Base-by-base conservation (phyloP, 805 yeast genomes). In the Metschnikowia borealis region DNA sequence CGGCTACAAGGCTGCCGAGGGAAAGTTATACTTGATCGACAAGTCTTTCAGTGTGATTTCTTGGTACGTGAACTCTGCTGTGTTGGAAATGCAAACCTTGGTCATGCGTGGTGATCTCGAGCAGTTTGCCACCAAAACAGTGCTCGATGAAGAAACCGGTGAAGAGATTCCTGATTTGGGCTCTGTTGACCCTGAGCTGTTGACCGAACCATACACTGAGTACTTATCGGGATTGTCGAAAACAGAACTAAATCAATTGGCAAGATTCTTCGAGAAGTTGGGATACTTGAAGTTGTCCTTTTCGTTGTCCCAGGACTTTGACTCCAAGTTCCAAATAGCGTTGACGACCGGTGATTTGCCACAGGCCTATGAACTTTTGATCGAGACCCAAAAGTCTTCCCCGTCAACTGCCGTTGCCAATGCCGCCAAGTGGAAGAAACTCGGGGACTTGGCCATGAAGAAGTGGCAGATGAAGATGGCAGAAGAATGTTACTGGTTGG, bases 71-170 rank as follows among this genome's bases (percentile, higher is more conserved):
- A 88, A 96, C 34, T 71, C 92, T 34, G 81, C 90, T 8, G 96
- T 94, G 3, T 78, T 94, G 57, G 98, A 92, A 73, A 91, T 90
- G 73, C 98, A 94, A 75, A 94, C 99, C 0, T 82, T 91, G 50
- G 96, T 92, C 3, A 78, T 92, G 69, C 85, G 99, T 66, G 97
- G 97, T 46, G 98, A 95, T 64, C 71, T 91, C 59, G 96, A 90
- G 56, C 86, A 83, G 57, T 71, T 67, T 54, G 73, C 74, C 15
- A 57, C 66, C 8, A 56, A 60, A 39, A 58, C 56, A 6, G 46
- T 63, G 15, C 32, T 51, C 14, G 75, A 72, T 48, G 74, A 68
- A 47, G 75, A 69, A 51, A 57, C 70, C n/a, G 73, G 67, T 5
- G 74, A 69, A 49, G 60, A 61, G 23, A 52, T 67, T n/a, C 71